Percentiles rank a stretch among this genome's conserved stretches.
Conservation (phyloP, 139 green algal genomes). For the Eudorina sp. region DNA sequence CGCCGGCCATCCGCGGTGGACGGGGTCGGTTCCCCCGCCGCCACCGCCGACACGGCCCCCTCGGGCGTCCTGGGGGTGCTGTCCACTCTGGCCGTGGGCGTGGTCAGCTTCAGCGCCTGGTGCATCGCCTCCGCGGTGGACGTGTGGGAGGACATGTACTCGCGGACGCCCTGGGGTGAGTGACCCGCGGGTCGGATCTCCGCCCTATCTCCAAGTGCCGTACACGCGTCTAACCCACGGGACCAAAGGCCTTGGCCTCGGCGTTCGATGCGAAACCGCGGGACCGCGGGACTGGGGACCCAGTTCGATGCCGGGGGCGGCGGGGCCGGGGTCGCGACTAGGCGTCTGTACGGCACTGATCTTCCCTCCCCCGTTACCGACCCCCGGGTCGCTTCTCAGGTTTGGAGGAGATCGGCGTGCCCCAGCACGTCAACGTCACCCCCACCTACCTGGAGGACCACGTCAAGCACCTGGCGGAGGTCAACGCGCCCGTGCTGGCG, state of each 20-base stretch:
- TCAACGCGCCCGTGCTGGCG: conserved; percentile 7
- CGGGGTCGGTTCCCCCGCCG: too few relatives aligned
- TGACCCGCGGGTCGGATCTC: too few relatives aligned
- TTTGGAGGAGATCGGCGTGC: conserved; percentile 24
- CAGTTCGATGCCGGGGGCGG: too few relatives aligned
- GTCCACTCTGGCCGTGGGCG: conserved; percentile 29
- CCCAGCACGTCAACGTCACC: conserved; percentile 28
- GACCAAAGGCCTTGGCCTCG: too few relatives aligned
- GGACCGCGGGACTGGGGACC: too few relatives aligned
- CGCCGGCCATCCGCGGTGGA: background rate
- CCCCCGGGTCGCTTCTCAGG: too few relatives aligned
- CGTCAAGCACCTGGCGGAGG: conserved; percentile 7
- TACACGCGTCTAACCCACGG: too few relatives aligned
- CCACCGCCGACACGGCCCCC: background rate
- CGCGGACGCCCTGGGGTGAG: conserved; percentile 39
- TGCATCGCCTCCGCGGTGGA: background rate
- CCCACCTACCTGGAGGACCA: conserved; percentile 34
- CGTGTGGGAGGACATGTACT: conserved; percentile 15
- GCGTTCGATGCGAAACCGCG: too few relatives aligned
- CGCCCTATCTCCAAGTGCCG: too few relatives aligned
- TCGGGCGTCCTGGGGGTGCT: background rate
- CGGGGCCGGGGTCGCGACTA: background rate
- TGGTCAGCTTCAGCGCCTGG: conserved; percentile 23
- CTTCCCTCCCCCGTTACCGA: too few relatives aligned
- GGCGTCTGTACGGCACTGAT: background rate